Conservation (phyloP, 768 basidiomycete species). For the Mycena vitilis region DNA sequence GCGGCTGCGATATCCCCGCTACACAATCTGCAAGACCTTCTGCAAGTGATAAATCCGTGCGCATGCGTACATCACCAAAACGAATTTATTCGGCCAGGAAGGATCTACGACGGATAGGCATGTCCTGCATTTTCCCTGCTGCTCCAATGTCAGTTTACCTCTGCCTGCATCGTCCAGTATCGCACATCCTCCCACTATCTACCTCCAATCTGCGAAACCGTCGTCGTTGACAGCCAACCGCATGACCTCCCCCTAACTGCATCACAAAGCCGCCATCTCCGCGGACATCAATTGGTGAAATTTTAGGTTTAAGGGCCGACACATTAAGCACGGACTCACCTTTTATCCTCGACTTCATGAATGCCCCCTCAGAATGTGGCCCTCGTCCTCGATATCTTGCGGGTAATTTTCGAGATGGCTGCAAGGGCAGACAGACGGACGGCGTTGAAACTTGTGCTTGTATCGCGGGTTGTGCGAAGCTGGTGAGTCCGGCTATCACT, state of each 20-base stretch:
- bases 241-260: slow-evolving; percentile 48
- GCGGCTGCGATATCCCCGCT: too few species aligned
- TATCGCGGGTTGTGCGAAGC: slow-evolving; percentile 45
- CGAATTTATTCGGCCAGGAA: too few species aligned
- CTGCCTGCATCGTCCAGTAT: not conserved
- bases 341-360: slow-evolving; percentile 14
- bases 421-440: slow-evolving; percentile 45
- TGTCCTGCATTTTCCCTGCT: not conserved
- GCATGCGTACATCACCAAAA: too few species aligned
- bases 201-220: not conserved
- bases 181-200: not conserved
- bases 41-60: too few species aligned
- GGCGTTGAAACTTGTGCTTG: slow-evolving; percentile 45
- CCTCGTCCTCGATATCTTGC: slow-evolving; percentile 52
- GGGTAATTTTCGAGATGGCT: slow-evolving; percentile 51
- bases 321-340: not conserved
- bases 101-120: too few species aligned
- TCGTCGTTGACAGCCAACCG: not conserved
- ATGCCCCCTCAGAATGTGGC: slow-evolving; percentile 15
- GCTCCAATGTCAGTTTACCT: too few species aligned
- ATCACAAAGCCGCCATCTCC: slow-evolving; percentile 40
- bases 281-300: slow-evolving; percentile 15
- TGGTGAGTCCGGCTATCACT: slow-evolving; percentile 44
- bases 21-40: too few species aligned
- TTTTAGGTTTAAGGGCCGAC: slow-evolving; percentile 12